These are phyloP conservation scores for Cryptosporidium meleagridis DNA, from an alignment of 169 alveolate genomes.

Conservation along the genomic window DNA sequence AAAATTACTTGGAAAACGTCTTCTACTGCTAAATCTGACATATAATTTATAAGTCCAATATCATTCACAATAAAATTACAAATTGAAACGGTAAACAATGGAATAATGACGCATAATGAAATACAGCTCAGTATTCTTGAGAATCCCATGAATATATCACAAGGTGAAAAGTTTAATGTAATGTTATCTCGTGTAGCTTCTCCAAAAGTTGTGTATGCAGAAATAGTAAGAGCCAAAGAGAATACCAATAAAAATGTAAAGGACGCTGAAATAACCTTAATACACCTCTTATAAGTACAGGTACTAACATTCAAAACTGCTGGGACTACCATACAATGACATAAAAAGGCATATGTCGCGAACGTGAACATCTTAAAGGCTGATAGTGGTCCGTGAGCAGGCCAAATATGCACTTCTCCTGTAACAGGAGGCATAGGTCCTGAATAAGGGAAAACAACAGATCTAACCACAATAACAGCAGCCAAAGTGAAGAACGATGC, in stretches of 20 bases:
- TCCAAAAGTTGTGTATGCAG: slow-evolving; percentile 58
- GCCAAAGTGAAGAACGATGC: slow-evolving; percentile 58
- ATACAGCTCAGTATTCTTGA: slow-evolving; percentile 62
- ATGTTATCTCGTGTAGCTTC: slow-evolving; percentile 60
- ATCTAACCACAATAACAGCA: slow-evolving; percentile 36
- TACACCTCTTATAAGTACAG: slow-evolving; percentile 54
- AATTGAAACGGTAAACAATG: slow-evolving; percentile 48
- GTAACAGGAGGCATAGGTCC: slow-evolving; percentile 75
- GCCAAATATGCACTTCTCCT: slow-evolving; percentile 35
- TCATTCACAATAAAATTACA: slow-evolving; percentile 59
- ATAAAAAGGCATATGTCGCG: slow-evolving; percentile 68
- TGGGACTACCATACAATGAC: slow-evolving; percentile 70
- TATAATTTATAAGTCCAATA: slow-evolving; percentile 64
- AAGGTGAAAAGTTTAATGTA: slow-evolving; percentile 62
- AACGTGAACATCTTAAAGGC: slow-evolving; percentile 71
- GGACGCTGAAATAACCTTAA: slow-evolving; percentile 59
- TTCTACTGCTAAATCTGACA: slow-evolving; percentile 68
- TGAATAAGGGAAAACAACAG: slow-evolving; percentile 28
- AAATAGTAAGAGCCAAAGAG: slow-evolving; percentile 47
- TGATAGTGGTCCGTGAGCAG: slow-evolving; percentile 30
- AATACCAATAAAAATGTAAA: slow-evolving; percentile 33
- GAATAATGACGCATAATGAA: slow-evolving; percentile 65
- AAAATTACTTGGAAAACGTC: slow-evolving; percentile 51
- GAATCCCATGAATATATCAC: slow-evolving; percentile 69
- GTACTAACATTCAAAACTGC: slow-evolving; percentile 65